Percentiles rank a stretch among this genome's conserved stretches.
Conservation (phyloP, 345 rosid genomes). For the Hibiscus trionum region DNA sequence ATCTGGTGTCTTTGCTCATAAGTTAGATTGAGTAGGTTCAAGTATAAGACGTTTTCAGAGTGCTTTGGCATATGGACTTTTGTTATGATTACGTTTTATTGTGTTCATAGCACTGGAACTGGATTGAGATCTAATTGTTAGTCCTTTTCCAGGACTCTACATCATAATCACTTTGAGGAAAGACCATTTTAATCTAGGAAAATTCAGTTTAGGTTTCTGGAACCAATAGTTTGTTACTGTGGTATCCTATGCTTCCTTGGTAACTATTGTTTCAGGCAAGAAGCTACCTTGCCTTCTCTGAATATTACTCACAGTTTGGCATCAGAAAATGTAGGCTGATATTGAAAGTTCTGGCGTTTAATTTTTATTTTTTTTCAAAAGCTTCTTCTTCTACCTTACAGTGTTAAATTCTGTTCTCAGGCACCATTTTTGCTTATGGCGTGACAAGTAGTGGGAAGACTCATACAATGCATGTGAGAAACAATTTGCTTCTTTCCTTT, state of each 20-base stretch:
- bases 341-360: not conserved
- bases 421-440: constrained; percentile 97
- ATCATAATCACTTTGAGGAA: not conserved
- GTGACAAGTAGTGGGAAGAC: constrained; percentile 99
- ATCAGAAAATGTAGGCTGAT: constrained; percentile 4
- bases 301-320: not conserved
- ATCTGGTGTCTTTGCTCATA: not conserved
- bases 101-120: not conserved
- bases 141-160: not conserved
- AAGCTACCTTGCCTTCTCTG: not conserved
- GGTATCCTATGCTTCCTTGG: constrained; percentile 9
- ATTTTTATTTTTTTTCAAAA: constrained; percentile 5
- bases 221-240: not conserved
- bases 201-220: not conserved
- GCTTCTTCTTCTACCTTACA: not conserved
- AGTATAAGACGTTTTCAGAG: not conserved
- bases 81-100: not conserved
- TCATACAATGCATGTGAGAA: constrained; percentile 97
- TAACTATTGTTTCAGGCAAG: not conserved
- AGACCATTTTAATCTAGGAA: not conserved
- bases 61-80: not conserved
- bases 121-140: constrained; percentile 1
- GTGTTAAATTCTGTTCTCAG: constrained; percentile 34
- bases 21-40: not conserved
- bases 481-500: constrained; percentile 6